Evolutionary conservation across 805 yeast genomes (phyloP).

Genomic region (Saccharomycopsis sp.): DNA sequence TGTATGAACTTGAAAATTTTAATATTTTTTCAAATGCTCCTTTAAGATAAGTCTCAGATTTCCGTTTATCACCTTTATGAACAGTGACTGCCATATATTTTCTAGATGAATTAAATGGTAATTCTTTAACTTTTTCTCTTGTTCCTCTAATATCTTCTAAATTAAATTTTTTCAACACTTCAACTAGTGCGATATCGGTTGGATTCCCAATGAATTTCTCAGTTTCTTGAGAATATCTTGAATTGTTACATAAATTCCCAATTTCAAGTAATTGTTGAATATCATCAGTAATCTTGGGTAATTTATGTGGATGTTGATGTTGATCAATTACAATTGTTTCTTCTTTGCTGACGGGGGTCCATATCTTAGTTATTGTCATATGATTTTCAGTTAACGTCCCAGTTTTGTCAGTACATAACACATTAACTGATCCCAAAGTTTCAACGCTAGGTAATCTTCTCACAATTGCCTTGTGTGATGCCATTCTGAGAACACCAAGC

Average conservation of each 20-base stretch:
- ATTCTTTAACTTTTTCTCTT: constrained; percentile 55
- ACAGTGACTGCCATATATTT: constrained; percentile 83
- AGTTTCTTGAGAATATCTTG: constrained; percentile 59
- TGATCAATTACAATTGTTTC: constrained; percentile 1
- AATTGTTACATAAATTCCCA: constrained; percentile 72
- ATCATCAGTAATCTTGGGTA: constrained; percentile 31
- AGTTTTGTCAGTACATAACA: constrained; percentile 87
- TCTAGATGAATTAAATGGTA: constrained; percentile 77
- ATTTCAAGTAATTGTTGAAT: constrained; percentile 49
- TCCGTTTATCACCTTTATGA: constrained; percentile 52
- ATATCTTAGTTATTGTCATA: constrained; percentile 75
- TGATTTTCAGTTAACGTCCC: constrained; percentile 87
- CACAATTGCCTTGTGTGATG: constrained; percentile 87
- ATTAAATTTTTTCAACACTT: constrained; percentile 62
- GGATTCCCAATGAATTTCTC: constrained; percentile 83
- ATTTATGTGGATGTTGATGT: background rate
- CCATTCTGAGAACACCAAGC: constrained; percentile 94
- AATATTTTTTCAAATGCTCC: constrained; percentile 85
- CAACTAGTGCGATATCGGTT: constrained; percentile 86
- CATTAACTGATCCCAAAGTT: constrained; percentile 90
- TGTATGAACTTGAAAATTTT: constrained; percentile 49
- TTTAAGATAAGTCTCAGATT: constrained; percentile 61
- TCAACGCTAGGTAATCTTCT: constrained; percentile 92
- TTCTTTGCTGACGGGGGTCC: constrained; percentile 26
- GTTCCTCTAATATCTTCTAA: constrained; percentile 62